A percentile compares a stretch with the other conserved stretches of the same genome.
These are phyloP conservation scores for Moesziomyces aphidis DNA, from an alignment of 1,284 basidiomycete species.

Conservation along the genomic window DNA sequence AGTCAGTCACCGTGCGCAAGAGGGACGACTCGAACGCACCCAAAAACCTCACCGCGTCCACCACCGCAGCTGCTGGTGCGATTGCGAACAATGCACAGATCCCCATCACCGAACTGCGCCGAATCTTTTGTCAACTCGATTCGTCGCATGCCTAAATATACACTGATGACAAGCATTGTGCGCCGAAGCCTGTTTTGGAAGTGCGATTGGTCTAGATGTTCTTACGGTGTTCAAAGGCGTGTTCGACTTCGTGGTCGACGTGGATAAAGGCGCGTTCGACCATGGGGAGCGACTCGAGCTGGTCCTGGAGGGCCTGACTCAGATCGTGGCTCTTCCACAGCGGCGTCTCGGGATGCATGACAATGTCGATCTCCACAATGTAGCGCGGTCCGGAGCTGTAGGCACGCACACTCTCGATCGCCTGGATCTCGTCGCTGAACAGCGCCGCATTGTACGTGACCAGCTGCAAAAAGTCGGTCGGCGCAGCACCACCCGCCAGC, in stretches of 20 bases:
- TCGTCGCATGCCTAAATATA: conserved; percentile 21
- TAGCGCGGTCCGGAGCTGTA: conserved; percentile 75
- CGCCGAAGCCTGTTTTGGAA: not conserved
- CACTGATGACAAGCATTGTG: no score
- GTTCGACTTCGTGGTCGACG: conserved; percentile 58
- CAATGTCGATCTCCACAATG: conserved; percentile 94
- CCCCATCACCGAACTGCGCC: conserved; percentile 11
- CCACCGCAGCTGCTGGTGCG: no score
- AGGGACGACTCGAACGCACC: conserved; percentile 43
- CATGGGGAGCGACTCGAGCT: conserved; percentile 88
- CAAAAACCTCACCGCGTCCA: not conserved
- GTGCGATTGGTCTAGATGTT: conserved; percentile 15
- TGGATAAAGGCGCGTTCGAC: conserved; percentile 74
- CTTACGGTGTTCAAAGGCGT: conserved; percentile 57
- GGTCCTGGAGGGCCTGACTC: conserved; percentile 90
- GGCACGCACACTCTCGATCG: conserved; percentile 77
- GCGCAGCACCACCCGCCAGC: conserved; percentile 89
- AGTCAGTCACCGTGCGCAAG: conserved; percentile 54
- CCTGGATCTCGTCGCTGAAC: conserved; percentile 79
- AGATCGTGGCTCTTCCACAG: conserved; percentile 92
- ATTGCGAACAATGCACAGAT: conserved; percentile 12
- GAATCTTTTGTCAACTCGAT: conserved; percentile 29
- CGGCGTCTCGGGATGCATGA: conserved; percentile 88
- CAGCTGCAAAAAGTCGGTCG: conserved; percentile 87
- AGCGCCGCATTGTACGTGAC: conserved; percentile 85